Conservation (phyloP, 2,329 filamentous ascomycete genomes). For the Monilinia fructigena region DNA sequence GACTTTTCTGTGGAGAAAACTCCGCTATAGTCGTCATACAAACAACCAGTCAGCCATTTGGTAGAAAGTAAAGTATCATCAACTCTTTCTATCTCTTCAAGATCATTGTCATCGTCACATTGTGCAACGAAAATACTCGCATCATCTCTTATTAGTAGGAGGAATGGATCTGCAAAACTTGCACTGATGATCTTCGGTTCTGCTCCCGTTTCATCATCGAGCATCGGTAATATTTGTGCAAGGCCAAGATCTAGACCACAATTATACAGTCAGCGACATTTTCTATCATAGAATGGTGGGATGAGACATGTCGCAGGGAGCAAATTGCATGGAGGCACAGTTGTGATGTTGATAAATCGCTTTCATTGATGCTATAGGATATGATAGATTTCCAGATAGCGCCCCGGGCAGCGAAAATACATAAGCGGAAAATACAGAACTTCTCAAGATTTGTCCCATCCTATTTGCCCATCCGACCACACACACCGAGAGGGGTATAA, state of each 20-base stretch:
- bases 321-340: slow-evolving; percentile 36
- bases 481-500: slow-evolving; percentile 6
- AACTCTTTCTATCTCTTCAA: slow-evolving; percentile 74
- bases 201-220: slow-evolving; percentile 82
- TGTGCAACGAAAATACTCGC: slow-evolving; percentile 75
- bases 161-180: slow-evolving; percentile 82
- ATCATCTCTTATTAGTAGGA: slow-evolving; percentile 82
- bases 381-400: slow-evolving; percentile 41
- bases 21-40: slow-evolving; percentile 69
- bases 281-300: slow-evolving; percentile 18
- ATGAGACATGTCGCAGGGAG: slow-evolving; percentile 28
- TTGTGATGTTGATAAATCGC: slow-evolving; percentile 35
- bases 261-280: slow-evolving; percentile 25
- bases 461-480: slow-evolving; percentile 12
- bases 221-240: slow-evolving; percentile 87
- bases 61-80: slow-evolving; percentile 56
- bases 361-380: slow-evolving; percentile 45
- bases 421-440: slow-evolving; percentile 23
- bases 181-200: slow-evolving; percentile 77
- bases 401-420: slow-evolving; percentile 34
- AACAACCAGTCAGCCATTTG: slow-evolving; percentile 79
- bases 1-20: slow-evolving; percentile 49
- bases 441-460: slow-evolving; percentile 8
- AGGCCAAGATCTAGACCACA: slow-evolving; percentile 69
- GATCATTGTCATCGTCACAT: slow-evolving; percentile 76